Percentiles rank a stretch among this genome's conserved stretches.
Evolutionary conservation across 495 filamentous ascomycete genomes (phyloP).

Genomic region (Tuber brumale): DNA sequence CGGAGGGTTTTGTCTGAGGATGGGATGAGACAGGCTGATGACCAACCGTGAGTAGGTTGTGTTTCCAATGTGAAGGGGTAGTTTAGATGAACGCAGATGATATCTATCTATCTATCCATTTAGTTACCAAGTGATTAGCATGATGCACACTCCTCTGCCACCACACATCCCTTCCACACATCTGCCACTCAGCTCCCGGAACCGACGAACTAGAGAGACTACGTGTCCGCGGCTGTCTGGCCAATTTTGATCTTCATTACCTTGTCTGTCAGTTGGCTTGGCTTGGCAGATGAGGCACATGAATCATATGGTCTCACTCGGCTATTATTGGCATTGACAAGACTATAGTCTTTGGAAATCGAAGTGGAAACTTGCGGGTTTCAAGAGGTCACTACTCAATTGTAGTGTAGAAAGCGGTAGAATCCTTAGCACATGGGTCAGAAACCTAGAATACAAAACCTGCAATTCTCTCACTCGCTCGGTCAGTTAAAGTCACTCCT

Average conservation of each 20-base stretch:
- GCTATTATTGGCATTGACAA: neutral
- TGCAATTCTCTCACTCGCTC: too few species aligned
- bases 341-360: neutral
- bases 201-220: constrained; percentile 27
- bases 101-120: neutral
- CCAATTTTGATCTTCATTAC: constrained; percentile 11
- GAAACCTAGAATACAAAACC: too few species aligned
- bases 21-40: neutral
- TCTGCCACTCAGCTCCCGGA: constrained; percentile 8
- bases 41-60: neutral
- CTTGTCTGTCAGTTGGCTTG: neutral
- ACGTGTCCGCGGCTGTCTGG: constrained; percentile 40
- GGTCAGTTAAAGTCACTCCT: too few species aligned
- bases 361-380: neutral
- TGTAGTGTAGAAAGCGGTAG: too few species aligned
- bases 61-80: neutral
- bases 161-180: constrained; percentile 2
- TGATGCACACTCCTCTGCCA: neutral
- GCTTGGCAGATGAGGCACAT: neutral
- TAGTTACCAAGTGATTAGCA: neutral
- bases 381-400: neutral
- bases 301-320: neutral
- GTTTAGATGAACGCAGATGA: neutral
- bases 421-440: too few species aligned
- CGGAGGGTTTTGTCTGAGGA: neutral